These are phyloP conservation scores for Fusarium nygamai DNA, from an alignment of 2,329 filamentous ascomycete genomes.

Conservation along the genomic window DNA sequence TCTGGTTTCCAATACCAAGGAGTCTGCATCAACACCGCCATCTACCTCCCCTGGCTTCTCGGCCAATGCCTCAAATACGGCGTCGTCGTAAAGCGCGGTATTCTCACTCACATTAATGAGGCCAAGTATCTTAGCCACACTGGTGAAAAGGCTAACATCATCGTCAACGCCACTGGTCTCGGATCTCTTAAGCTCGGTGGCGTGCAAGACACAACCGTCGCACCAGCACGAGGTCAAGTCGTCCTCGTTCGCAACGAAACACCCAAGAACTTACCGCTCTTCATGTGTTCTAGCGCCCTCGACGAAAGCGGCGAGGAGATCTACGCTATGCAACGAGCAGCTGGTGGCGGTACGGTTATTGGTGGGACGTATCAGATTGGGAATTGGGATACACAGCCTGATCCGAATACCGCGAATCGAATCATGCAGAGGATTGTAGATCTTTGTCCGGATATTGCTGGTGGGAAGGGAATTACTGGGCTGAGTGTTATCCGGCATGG, in stretches of 20 bases:
- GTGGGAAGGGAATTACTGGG: constrained; percentile 74
- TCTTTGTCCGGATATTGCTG: constrained; percentile 70
- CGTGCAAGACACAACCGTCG: constrained; percentile 77
- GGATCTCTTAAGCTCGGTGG: constrained; percentile 80
- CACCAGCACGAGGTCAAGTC: constrained; percentile 83
- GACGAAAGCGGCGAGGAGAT: constrained; percentile 76
- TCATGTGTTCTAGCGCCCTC: constrained; percentile 75
- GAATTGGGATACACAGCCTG: constrained; percentile 81
- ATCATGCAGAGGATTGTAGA: constrained; percentile 83
- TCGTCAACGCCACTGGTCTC: constrained; percentile 89
- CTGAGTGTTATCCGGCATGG: constrained; percentile 82
- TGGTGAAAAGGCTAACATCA: constrained; percentile 67
- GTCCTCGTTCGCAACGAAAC: constrained; percentile 78
- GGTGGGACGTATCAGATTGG: constrained; percentile 84
- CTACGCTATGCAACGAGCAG: constrained; percentile 86
- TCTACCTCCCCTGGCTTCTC: constrained; percentile 88
- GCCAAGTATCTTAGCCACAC: constrained; percentile 64
- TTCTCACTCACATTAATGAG: constrained; percentile 75
- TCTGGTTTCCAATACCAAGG: constrained; percentile 81
- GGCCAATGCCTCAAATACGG: constrained; percentile 81
- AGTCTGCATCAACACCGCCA: constrained; percentile 88
- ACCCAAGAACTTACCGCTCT: constrained; percentile 72
- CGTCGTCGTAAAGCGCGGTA: constrained; percentile 72
- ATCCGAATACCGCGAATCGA: constrained; percentile 78
- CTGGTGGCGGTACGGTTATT: constrained; percentile 80